Evolutionary conservation across 1,139 yeast species (phyloP), one percentile per base, ranked within the genome.

Genomic region (Ashbya aceris): DNA sequence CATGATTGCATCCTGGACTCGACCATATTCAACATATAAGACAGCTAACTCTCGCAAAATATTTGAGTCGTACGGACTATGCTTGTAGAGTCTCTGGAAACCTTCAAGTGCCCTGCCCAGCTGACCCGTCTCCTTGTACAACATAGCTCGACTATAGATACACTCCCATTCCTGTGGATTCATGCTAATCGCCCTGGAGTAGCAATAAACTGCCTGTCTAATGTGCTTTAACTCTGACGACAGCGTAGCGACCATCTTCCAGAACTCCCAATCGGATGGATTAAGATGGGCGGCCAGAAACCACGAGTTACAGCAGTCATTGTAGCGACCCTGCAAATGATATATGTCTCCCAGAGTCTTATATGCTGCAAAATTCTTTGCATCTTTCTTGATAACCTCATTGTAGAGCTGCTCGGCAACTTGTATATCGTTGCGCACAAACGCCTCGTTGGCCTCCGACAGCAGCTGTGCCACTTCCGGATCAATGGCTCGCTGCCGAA

Each of bases 261-360:
- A 91, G 49, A 86, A 81, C 26, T 77, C 82, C 46, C 76, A 74
- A 62, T 85, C 93, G 61, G 79, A 74, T 2, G 86, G 80, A 52
- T 82, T 83, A 27, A 84, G 68, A 56, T 80, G 86, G 1, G 95
- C 95, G 1, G 95, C 96, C 31, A 83, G 64, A 44, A 85, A 71
- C 84, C 95, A 83, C 30, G 85, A 79, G 45, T 77, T 76, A 55
- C 95, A 79, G 48, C 95, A 84, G 53, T 80, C 80, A 50, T 79
- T 76, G 40, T 73, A 61, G 41, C 82, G 73, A 0, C 83, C 86
- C 45, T 77, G 77, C 42, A 76, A 73, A 45, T 79, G 76, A 52
- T 83, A 83, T 35, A 91, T 85, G 52, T 83, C 94, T 37, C 95
- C 96, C 43, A 91, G 66, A 1, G 93, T 76, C 53, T 81, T 83